Evolutionary conservation across 1,284 basidiomycete species (phyloP), one percentile per base, ranked within the genome.

Genomic region (Chiua sp.): DNA sequence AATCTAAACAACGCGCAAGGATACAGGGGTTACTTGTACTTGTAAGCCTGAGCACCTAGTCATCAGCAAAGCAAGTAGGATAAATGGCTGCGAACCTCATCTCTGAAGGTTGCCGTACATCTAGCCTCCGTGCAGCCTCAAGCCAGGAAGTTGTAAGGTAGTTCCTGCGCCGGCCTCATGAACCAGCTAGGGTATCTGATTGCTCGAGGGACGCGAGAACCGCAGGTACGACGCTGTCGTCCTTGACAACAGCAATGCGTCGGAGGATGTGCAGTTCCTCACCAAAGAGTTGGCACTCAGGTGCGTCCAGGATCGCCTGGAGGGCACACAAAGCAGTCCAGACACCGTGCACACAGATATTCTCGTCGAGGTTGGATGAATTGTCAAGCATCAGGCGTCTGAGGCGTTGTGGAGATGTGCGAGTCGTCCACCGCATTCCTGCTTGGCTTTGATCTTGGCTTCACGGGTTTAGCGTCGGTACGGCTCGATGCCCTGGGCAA

Each of bases 381-480:
- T 98, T 98, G 79, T 97, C 96, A 51, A 96, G 82, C 0, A 94
- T 92, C 63, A 98, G 85, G 58, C 92, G 88, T 77, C 98, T 94
- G 47, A 99, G 87, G 63, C 92, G 88, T 78, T 97, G 73, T 98
- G 94, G 47, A 99, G 88, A 78, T 88, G 78, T 96, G 98, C 62
- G 95, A 99, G 85, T 62, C 97, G 91, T 22, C 96, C 96, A 28
- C 95, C 96, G 51, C 98, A 94, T 78, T 99, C 98, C 72, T 95
- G 87, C 78, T 99, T 97, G 60, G 99, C 97, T 68, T 91, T 91
- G 63, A 94, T 85, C 80, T 98, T 95, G 75, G 99, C 91, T 59
- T 98, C 95, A 49, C 93, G 88, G 60, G 98, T 93, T 96, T 97
- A 99, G 63, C 94, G 86, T 55, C 96, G 88, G 76, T 99, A 97